These are phyloP conservation scores for Trichoderma erinaceum DNA, from an alignment of 495 filamentous ascomycete genomes.

Conservation along the genomic window DNA sequence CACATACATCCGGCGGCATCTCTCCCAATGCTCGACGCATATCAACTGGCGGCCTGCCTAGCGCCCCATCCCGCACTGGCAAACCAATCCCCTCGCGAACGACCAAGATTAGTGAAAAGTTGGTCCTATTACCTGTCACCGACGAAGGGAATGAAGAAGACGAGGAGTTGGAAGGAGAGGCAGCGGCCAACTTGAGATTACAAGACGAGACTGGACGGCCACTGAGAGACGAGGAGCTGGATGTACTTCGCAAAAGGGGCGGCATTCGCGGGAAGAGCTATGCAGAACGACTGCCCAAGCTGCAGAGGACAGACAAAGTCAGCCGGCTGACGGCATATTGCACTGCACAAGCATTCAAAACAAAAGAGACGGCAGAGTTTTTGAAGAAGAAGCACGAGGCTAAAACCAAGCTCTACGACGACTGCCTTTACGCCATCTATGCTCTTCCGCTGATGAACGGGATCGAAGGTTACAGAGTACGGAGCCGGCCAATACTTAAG, in stretches of 20 bases:
- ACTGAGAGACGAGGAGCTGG: conserved; percentile 69
- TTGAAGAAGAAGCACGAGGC: conserved; percentile 85
- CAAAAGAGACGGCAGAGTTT: conserved; percentile 79
- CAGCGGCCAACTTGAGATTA: conserved; percentile 34
- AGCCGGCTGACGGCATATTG: conserved; percentile 92
- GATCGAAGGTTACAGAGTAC: conserved; percentile 73
- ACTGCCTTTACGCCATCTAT: conserved; percentile 94
- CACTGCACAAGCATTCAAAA: conserved; percentile 87
- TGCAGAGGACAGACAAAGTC: conserved; percentile 77
- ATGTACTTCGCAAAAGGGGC: conserved; percentile 56
- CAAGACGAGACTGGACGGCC: conserved; percentile 59
- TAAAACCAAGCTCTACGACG: conserved; percentile 96
- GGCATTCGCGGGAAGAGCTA: conserved; percentile 79
- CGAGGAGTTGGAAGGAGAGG: conserved; percentile 46
- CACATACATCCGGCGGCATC: conserved; percentile 40
- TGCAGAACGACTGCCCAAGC: conserved; percentile 89
- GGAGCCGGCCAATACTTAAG: conserved; percentile 86
- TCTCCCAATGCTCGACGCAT: conserved; percentile 41
- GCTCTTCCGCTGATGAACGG: conserved; percentile 85
- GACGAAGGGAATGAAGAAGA: conserved; percentile 47
- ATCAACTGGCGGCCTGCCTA: conserved; percentile 30
- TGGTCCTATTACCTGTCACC: conserved; percentile 90
- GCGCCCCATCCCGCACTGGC: conserved; percentile 44
- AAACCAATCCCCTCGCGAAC: conserved; percentile 78
- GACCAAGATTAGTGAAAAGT: conserved; percentile 88